Evolutionary conservation across 75 land plant genomes (phyloP), one percentile per base, ranked within the genome.

Genomic region (Picea sitchensis): DNA sequence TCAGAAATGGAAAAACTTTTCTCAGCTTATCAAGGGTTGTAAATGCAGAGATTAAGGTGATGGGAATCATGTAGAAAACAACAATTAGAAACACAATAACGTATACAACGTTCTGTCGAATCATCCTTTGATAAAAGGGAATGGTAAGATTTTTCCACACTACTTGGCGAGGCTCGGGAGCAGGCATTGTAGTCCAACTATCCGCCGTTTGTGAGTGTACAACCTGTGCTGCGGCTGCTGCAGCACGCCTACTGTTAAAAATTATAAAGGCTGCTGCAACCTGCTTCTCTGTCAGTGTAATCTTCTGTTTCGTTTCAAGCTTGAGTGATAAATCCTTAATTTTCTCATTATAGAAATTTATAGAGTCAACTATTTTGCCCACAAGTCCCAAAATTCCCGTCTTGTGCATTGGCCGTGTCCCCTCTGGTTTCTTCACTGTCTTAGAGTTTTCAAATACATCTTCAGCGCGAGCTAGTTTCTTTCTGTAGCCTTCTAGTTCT

Each of bases 41-140:
- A 56, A 96, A 59, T 34, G 92, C 91, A 51, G 99, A 92, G 62
- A 96, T 83, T 14, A 88, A 69, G 13, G 85, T 82, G 56, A 95
- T 92, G 0, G 99, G 99, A 58, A 96, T 95, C 95, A 94, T 95
- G 88, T 91, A 96, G 76, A 96, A 96, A 47, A 92, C 58, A 47
- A 96, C 83, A 18, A 87, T 89, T 64, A 96, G 61, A 38, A 83
- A 82, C 59, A 95, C 95, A 56, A 95, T 65, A 44, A 65, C 59
- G 76, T 94, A 90, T 23, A 96, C 85, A 7, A 80, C 61, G 65
- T 69, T 80, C 58, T 88, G 84, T 32, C 99, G 77, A 9, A 86
- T 78, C 73, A 84, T 65, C 73, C 99, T 82, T 59, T 77, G 65
- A 44, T 84, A 87, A 41, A 85, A 86, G 4, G 82, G 75, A 58